Conservation (phyloP, 805 yeast species). For the Schwanniomyces pseudopolymorphus region DNA sequence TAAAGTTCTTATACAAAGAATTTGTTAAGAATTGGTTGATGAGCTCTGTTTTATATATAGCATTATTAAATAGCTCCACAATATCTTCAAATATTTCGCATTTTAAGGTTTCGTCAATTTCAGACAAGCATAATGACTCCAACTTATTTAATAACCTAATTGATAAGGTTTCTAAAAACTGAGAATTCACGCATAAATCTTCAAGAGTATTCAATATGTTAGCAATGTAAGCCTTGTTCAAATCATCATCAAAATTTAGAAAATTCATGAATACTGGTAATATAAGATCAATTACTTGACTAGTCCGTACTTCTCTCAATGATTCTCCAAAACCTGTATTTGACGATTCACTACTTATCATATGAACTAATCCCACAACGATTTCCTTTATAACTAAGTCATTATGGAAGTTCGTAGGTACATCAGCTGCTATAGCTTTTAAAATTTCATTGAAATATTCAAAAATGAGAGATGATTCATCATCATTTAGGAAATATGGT, state of each 20-base stretch:
- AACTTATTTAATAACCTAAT: slow-evolving; percentile 45
- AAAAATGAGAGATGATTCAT: slow-evolving; percentile 62
- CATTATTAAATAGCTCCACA: slow-evolving; percentile 21
- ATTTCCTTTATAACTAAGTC: slow-evolving; percentile 54
- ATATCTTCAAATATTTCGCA: slow-evolving; percentile 10
- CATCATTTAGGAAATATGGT: slow-evolving; percentile 44
- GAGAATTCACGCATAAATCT: slow-evolving; percentile 38
- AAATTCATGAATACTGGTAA: slow-evolving; percentile 51
- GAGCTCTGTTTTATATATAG: slow-evolving; percentile 28
- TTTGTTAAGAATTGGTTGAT: slow-evolving; percentile 36
- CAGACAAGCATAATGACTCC: slow-evolving; percentile 5
- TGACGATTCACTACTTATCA: slow-evolving; percentile 27
- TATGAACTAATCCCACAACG: slow-evolving; percentile 51
- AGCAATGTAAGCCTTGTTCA: slow-evolving; percentile 7
- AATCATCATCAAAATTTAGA: slow-evolving; percentile 20
- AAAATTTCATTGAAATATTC: slow-evolving; percentile 66
- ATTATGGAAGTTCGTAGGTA: slow-evolving; percentile 27
- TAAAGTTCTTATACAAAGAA: slow-evolving; percentile 43
- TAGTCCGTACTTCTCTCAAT: slow-evolving; percentile 21
- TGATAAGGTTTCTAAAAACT: slow-evolving; percentile 44
- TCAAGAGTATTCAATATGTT: slow-evolving; percentile 21
- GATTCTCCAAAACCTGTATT: slow-evolving; percentile 5
- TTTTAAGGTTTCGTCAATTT: slow-evolving; percentile 1
- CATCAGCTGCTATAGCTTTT: slow-evolving; percentile 36
- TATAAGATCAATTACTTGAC: slow-evolving; percentile 48